phyloP scores from a whole-genome alignment of 2,329 filamentous ascomycete species.

The Fusarium sp. region DNA sequence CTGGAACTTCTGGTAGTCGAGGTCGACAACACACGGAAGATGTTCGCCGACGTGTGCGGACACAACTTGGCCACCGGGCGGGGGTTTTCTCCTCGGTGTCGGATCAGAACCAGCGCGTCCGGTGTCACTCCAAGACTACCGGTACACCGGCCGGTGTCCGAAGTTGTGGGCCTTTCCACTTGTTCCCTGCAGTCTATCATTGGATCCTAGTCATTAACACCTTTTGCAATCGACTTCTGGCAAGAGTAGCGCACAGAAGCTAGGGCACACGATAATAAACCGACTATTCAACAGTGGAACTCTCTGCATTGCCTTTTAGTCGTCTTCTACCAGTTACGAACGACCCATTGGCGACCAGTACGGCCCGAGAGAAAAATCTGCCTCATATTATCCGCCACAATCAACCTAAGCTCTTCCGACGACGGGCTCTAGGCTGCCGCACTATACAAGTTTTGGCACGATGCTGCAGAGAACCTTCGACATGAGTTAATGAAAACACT shows the following conservation, averaged over 20 bases:
- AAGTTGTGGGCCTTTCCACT: constrained; percentile 24
- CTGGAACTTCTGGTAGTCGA: constrained; percentile 1
- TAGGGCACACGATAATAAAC: constrained; percentile 17
- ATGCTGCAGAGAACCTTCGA: constrained; percentile 5
- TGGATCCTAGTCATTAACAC: constrained; percentile 19
- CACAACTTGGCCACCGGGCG: constrained; percentile 28
- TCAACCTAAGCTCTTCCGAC: constrained; percentile 1
- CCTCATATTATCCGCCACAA: constrained; percentile 8
- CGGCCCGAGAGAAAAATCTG: constrained; percentile 18
- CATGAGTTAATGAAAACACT: constrained; percentile 1
- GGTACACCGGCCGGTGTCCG: constrained; percentile 18
- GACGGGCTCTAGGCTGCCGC: background rate
- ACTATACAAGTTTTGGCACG: constrained; percentile 8
- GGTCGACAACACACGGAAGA: constrained; percentile 13
- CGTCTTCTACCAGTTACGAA: constrained; percentile 21
- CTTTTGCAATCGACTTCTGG: constrained; percentile 6
- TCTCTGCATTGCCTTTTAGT: constrained; percentile 3
- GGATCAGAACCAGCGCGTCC: constrained; percentile 35
- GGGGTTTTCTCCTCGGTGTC: constrained; percentile 37
- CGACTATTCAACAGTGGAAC: constrained; percentile 35
- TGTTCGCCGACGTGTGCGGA: constrained; percentile 17
- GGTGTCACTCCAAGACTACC: constrained; percentile 11
- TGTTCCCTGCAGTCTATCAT: constrained; percentile 8
- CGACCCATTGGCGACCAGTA: constrained; percentile 4
- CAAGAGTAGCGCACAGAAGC: constrained; percentile 24